Conservation (phyloP, 106 monocot species). For the Acorus calamus region DNA sequence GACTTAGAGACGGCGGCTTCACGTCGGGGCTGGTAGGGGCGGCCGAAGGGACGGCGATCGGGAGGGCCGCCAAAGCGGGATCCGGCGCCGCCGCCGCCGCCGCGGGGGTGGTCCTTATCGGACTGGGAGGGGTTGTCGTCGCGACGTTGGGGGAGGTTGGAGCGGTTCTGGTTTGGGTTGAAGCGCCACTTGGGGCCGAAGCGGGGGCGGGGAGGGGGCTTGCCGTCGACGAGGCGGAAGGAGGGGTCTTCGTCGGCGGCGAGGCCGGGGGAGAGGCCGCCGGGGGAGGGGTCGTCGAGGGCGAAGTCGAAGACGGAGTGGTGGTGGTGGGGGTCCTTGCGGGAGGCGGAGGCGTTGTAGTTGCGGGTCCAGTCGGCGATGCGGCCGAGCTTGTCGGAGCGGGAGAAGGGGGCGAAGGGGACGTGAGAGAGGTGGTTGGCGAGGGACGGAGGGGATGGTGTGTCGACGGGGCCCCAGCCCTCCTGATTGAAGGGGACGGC, state of each 20-base stretch:
- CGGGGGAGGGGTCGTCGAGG: constrained; percentile 35
- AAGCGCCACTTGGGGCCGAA: constrained; percentile 92
- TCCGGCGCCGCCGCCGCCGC: constrained; percentile 29
- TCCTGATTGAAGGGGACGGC: constrained; percentile 89
- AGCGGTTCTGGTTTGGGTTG: constrained; percentile 37
- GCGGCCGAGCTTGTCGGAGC: constrained; percentile 91
- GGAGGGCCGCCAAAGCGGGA: neutral
- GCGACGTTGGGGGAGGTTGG: constrained; percentile 81
- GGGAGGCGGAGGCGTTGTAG: constrained; percentile 12
- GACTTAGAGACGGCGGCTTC: constrained; percentile 46
- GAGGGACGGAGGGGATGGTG: constrained; percentile 33
- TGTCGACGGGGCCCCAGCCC: constrained; percentile 88
- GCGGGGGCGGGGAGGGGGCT: constrained; percentile 81
- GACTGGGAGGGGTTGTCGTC: constrained; percentile 71
- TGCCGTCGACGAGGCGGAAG: constrained; percentile 91
- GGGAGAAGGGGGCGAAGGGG: constrained; percentile 96
- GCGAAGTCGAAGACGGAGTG: constrained; percentile 60
- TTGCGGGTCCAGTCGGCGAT: constrained; percentile 96
- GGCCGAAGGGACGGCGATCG: too few species aligned
- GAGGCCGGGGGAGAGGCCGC: constrained; percentile 6
- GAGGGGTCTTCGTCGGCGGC: constrained; percentile 53
- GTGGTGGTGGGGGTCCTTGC: constrained; percentile 8
- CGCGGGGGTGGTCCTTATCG: constrained; percentile 81
- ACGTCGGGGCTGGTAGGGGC: constrained; percentile 16
- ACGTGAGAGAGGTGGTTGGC: constrained; percentile 22